Evolutionary conservation across 2,329 filamentous ascomycete genomes (phyloP), one percentile per base, ranked within the genome.

Genomic region (Bisporella sp.): DNA sequence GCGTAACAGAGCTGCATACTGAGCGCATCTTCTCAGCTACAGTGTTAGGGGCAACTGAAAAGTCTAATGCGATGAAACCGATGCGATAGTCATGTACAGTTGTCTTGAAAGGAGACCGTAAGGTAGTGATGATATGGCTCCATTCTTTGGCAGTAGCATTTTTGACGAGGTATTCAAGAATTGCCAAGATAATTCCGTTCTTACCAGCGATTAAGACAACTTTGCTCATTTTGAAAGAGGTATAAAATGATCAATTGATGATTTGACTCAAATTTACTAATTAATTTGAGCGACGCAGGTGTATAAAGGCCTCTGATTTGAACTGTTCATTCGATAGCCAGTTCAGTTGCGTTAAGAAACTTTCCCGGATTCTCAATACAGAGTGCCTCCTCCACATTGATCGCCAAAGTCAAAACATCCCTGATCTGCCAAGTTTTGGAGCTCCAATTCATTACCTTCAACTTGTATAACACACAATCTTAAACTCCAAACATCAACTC

Each of bases 161-260:
- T 13, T 39, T 39, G 21, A 61, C 52, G 4, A 70, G 53, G 41
- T 68, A 57, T 49, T 69, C 65, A 12, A 69, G 51, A 12, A 70
- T 61, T 1, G 66, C 63, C 43, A 54, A 52, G 6, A 56, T 66
- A 40, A 68, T 65, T 28, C 67, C 66, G 53, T 68, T 68, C 11
- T 47, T 59, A 31, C 65, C 66, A 5, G 66, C 64, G 21, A 68
- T 59, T 41, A 69, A 64, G 6, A 65, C 66, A 5, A 62, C 60
- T 45, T 66, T 67, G 29, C 35, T 13, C 35, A 39, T 39, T 39
- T 39, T 39, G 35, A 39, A 13, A 39, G 35, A 13, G 35, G 13
- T 9, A 39, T 11, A 13, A 2, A 39, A 13, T 13, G 13, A 39
- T 39, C 35, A 39, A 39, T 9, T 39, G 13, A 39, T 21, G 21